These are phyloP conservation scores for Grosmannia penicillata DNA, from an alignment of 2,329 filamentous ascomycete species.

Conservation along the genomic window DNA sequence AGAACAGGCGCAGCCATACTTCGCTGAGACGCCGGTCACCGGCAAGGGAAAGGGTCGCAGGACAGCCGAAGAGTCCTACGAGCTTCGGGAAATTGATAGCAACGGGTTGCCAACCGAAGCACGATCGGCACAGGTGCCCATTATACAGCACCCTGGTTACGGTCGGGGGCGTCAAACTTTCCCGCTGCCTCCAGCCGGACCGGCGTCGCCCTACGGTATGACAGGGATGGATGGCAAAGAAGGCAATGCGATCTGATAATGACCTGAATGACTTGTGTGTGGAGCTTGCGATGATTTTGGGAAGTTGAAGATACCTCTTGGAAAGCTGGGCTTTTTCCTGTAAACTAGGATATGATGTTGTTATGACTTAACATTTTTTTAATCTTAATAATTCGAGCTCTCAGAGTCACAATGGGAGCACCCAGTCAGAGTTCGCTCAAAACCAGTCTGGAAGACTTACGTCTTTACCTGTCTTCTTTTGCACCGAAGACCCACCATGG, in stretches of 20 bases:
- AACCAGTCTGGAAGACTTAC: too few relatives aligned
- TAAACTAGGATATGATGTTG: too few relatives aligned
- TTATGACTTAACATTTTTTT: too few relatives aligned
- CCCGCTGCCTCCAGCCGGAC: constrained; percentile 2
- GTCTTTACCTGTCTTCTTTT: too few relatives aligned
- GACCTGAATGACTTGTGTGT: too few relatives aligned
- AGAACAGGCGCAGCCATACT: not conserved
- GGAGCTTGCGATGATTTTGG: not conserved
- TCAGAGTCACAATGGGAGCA: too few relatives aligned
- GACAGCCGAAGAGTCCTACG: constrained; percentile 26
- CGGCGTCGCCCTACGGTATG: constrained; percentile 2
- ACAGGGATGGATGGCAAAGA: constrained; percentile 6
- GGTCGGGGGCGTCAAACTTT: constrained; percentile 17
- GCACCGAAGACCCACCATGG: too few relatives aligned
- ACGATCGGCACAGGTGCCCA: constrained; percentile 19
- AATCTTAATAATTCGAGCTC: too few relatives aligned
- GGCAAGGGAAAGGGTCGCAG: constrained; percentile 25
- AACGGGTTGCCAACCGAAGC: constrained; percentile 10
- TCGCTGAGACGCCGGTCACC: not conserved
- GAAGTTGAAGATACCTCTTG: too few relatives aligned
- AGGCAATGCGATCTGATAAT: not conserved
- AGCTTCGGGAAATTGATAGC: constrained; percentile 30
- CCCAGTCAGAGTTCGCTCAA: too few relatives aligned
- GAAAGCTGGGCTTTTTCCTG: too few relatives aligned
- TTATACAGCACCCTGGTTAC: constrained; percentile 31